Conservation (phyloP, 441 rosid species). For the Aquilaria agallochum region DNA sequence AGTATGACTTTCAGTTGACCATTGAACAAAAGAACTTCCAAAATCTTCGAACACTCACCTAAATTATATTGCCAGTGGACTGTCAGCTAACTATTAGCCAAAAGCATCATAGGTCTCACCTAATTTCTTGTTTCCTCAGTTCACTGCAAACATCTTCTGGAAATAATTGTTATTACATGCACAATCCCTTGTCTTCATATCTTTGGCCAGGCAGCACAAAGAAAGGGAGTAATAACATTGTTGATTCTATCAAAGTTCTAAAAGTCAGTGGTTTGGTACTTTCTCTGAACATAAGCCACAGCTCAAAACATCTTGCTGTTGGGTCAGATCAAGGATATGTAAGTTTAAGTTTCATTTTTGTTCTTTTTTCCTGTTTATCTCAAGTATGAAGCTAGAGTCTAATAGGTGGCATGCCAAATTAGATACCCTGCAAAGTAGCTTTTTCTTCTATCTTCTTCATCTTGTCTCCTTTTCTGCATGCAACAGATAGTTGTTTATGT, state of each 20-base stretch:
- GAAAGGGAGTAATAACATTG: constrained; percentile 65
- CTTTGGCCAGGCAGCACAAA: constrained; percentile 53
- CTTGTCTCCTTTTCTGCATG: background rate
- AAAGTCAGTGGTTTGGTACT: constrained; percentile 70
- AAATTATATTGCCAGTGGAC: too few species aligned
- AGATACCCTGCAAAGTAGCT: background rate
- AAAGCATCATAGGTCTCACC: too few species aligned
- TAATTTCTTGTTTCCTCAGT: too few species aligned
- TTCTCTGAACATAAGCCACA: constrained; percentile 45
- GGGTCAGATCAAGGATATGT: constrained; percentile 94
- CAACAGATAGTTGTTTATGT: too few species aligned
- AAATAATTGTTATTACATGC: background rate
- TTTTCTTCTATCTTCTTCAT: background rate
- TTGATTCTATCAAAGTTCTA: constrained; percentile 57
- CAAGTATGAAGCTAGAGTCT: background rate
- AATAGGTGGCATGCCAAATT: background rate
- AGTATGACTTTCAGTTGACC: too few species aligned
- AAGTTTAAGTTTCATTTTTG: constrained; percentile 23
- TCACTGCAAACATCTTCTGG: background rate
- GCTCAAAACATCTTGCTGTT: constrained; percentile 57
- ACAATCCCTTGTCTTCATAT: background rate
- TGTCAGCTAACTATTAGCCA: too few species aligned
- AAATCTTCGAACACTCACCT: too few species aligned
- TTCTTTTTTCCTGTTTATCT: constrained; percentile 6
- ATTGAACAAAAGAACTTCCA: too few species aligned